Evolutionary conservation across 148 eudicot genomes (phyloP).

Genomic region (Simmondsia chinensis): DNA sequence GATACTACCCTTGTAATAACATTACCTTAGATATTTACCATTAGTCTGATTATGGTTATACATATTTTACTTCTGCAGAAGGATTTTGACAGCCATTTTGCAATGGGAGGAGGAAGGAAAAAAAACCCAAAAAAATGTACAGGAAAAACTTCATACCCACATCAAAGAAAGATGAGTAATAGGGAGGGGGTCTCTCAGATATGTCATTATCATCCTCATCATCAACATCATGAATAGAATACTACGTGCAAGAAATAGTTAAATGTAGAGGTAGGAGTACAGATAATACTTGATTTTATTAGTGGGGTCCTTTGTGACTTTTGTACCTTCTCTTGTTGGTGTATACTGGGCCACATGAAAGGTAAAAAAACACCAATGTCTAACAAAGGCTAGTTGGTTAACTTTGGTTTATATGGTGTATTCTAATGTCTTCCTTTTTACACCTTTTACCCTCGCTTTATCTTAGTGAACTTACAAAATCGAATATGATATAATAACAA

Average conservation of each 20-base stretch:
- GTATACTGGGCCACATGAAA: conserved; percentile 72
- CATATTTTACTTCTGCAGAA: neutral
- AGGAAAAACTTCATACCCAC: conserved; percentile 23
- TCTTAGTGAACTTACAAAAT: no score
- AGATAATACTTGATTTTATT: conserved; percentile 62
- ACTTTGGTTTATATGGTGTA: conserved; percentile 1
- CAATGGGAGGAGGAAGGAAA: conserved; percentile 15
- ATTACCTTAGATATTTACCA: no score
- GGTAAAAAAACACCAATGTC: conserved; percentile 11
- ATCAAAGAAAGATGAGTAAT: conserved; percentile 17
- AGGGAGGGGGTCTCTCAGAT: conserved; percentile 45
- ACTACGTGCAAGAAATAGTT: conserved; percentile 37
- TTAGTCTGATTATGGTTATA: no score
- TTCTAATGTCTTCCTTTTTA: neutral
- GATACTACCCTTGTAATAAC: no score
- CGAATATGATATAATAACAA: no score
- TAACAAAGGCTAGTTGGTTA: no score
- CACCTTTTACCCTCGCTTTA: no score
- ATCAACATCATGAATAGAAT: conserved; percentile 14
- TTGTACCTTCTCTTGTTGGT: conserved; percentile 56
- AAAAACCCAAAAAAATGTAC: conserved; percentile 32
- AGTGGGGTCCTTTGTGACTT: conserved; percentile 45
- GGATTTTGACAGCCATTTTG: no score
- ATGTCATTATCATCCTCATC: conserved; percentile 39
- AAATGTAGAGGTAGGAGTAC: conserved; percentile 56